Evolutionary conservation across 148 eudicot genomes (phyloP).

Genomic region (Rhododendron ovatum): DNA sequence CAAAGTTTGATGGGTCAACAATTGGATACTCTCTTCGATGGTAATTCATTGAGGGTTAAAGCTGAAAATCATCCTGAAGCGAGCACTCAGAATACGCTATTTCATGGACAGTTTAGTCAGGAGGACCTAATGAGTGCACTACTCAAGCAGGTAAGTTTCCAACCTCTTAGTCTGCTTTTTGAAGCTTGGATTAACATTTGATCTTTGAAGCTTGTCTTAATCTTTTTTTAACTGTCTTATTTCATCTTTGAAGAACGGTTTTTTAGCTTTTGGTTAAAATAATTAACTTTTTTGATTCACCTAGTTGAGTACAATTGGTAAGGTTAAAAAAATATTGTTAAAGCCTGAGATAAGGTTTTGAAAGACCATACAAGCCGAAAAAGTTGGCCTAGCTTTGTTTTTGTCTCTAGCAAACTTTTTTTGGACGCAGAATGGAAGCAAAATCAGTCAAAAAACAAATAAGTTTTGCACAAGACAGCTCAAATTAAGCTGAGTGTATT

Average conservation of each 20-base stretch:
- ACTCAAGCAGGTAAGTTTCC: constrained; percentile 61
- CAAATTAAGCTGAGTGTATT: background rate
- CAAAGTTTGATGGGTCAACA: constrained; percentile 30
- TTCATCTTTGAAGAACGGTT: background rate
- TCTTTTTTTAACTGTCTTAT: background rate
- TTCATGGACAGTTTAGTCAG: constrained; percentile 49
- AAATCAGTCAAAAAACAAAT: background rate
- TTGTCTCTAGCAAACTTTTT: background rate
- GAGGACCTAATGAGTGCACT: constrained; percentile 79
- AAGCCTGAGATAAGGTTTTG: background rate
- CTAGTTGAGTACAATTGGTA: background rate
- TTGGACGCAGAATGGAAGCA: background rate
- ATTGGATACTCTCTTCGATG: constrained; percentile 23
- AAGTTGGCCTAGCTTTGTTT: background rate
- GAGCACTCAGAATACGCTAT: constrained; percentile 36
- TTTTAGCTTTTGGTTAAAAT: background rate
- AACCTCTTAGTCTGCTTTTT: background rate
- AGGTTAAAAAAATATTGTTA: background rate
- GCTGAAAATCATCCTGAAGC: constrained; percentile 50
- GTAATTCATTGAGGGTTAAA: constrained; percentile 47
- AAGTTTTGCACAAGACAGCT: background rate
- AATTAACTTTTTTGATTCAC: background rate
- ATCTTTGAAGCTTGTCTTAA: background rate
- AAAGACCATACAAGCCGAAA: background rate
- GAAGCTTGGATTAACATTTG: background rate